Base-by-base conservation (phyloP, 176 grass and related monocot species). In the Triticum dicoccoides region DNA sequence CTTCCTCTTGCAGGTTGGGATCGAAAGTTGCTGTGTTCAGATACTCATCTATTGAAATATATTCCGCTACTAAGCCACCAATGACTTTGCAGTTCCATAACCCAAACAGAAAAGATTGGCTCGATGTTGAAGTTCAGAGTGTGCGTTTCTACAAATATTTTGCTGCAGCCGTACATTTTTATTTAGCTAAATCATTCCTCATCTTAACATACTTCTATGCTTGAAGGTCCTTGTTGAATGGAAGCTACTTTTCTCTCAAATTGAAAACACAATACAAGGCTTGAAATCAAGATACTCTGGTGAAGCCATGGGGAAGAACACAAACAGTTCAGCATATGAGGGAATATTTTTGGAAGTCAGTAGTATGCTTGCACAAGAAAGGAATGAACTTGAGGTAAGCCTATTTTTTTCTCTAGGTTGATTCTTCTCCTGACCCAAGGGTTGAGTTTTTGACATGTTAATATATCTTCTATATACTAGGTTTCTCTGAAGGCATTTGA, bases 31-130 rank as follows among this genome's bases (percentile, higher is more conserved):
- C 96, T 61, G 86, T 98, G 88, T 95, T 96, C 69, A 94, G 85
- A 85, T 98, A 98, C 86, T 95, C 90, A 38, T 84, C 93, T 61
- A 80, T 94, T 71, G 94, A 95, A 86, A 88, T 98, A 86, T 98
- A 96, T 88, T 83, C 88, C 75, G 93, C 93, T 70, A 91, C 65
- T 73, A 96, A 91, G 84, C 96, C 96, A 29, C 93, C 96, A 33
- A 75, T 91, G 67, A 73, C 86, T 76, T 84, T 98, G 91, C 82
- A 96, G 81, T 91, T 94, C 41, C 72, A 88, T 91, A 87, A 88
- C 84, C 82, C 49, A 69, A 89, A 91, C 54, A 83, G 79, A 88
- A 88, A 86, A 69, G 79, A 92, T 44, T 98, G 93, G 93, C 69
- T 96, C 71, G 87, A 91, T 61, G 76, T 73, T 41, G 96, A 96